Evolutionary conservation across 129 eudicot genomes (phyloP).

Genomic region (Tagetes patula): DNA sequence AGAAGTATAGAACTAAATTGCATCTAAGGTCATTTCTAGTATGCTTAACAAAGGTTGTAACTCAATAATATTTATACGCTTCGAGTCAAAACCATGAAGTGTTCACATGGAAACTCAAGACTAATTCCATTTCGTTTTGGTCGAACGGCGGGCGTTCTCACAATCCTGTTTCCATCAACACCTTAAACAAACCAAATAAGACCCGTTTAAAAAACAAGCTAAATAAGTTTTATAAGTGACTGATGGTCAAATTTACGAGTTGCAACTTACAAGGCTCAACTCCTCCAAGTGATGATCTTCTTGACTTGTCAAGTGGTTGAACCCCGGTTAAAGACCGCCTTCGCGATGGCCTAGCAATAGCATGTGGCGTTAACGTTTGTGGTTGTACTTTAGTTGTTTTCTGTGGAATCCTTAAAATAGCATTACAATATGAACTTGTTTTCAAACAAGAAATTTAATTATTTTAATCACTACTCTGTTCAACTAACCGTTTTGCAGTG

Average conservation of each 20-base stretch:
- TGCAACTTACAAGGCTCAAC: constrained; percentile 50
- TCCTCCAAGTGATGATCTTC: constrained; percentile 69
- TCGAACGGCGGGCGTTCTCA: constrained; percentile 68
- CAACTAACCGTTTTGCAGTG: constrained; percentile 6
- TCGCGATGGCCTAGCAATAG: constrained; percentile 43
- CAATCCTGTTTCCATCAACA: constrained; percentile 44
- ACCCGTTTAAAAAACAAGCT: constrained; percentile 1
- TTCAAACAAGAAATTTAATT: not conserved
- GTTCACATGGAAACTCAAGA: not conserved
- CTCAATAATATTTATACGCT: constrained; percentile 34
- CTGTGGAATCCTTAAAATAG: constrained; percentile 54
- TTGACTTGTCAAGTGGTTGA: constrained; percentile 41
- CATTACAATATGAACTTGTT: not conserved
- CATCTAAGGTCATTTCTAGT: constrained; percentile 23
- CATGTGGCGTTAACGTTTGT: constrained; percentile 27
- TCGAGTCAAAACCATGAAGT: constrained; percentile 54
- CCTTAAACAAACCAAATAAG: constrained; percentile 27
- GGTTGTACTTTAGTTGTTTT: constrained; percentile 50
- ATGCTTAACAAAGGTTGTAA: constrained; percentile 23
- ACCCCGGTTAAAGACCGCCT: constrained; percentile 71
- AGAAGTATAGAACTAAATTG: constrained; percentile 1
- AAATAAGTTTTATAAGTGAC: not conserved
- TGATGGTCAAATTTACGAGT: not conserved
- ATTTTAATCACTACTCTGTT: not conserved
- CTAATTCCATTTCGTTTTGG: constrained; percentile 58